A percentile compares a stretch with the other conserved stretches of the same genome.
Conservation (phyloP, 208 protist species). For the Herpetomonas muscarum region DNA sequence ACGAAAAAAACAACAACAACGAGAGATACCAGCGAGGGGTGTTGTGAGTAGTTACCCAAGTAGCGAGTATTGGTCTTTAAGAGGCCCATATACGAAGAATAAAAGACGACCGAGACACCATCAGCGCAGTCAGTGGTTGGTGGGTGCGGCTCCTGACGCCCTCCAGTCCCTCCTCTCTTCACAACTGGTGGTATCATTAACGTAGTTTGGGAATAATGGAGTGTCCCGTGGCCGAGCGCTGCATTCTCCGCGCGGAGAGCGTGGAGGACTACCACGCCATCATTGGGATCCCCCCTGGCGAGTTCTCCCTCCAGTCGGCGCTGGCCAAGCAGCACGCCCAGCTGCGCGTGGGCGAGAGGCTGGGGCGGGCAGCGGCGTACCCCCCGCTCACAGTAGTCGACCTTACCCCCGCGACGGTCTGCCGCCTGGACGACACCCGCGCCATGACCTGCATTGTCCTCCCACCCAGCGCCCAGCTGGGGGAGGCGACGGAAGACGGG, state of each 20-base stretch:
- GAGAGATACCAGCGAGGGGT: no score
- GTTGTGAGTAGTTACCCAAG: no score
- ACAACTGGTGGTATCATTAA: no score
- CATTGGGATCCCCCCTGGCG: slow-evolving; percentile 25
- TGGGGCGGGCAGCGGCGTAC: slow-evolving; percentile 26
- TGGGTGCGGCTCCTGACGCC: no score
- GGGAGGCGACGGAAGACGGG: not conserved
- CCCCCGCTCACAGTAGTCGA: slow-evolving; percentile 52
- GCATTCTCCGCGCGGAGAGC: slow-evolving; percentile 45
- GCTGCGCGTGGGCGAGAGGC: slow-evolving; percentile 32
- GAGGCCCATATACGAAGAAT: no score
- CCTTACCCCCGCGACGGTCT: slow-evolving; percentile 47
- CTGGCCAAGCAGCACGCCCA: slow-evolving; percentile 15
- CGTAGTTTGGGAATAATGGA: no score
- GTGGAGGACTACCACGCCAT: slow-evolving; percentile 43
- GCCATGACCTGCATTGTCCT: slow-evolving; percentile 60
- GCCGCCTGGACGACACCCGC: slow-evolving; percentile 20
- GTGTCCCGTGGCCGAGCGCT: slow-evolving; percentile 36
- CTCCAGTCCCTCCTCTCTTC: no score
- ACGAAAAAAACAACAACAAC: no score
- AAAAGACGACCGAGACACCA: no score
- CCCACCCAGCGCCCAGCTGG: slow-evolving; percentile 20
- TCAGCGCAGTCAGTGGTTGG: no score
- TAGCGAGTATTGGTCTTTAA: no score
- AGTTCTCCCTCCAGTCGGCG: slow-evolving; percentile 37